Base-by-base conservation (phyloP, 805 yeast genomes). In the Tetrapisispora nanseiensis region DNA sequence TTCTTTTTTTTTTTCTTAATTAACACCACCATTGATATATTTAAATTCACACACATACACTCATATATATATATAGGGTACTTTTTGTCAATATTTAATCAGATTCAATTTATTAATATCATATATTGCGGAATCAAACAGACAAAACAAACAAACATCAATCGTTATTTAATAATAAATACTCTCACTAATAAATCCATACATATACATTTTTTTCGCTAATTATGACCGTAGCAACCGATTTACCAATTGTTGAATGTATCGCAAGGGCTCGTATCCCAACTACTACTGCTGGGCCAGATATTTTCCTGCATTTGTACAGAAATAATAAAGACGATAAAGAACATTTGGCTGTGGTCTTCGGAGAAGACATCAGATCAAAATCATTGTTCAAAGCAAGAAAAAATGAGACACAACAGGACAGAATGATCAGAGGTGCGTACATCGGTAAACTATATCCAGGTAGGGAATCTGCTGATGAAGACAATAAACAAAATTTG, bases 371-470 rank as follows among this genome's bases (percentile, higher is more conserved):
- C 51, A 81, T 92, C 41, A 72, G 95, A 50, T 86, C 95, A 2
- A 71, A 74, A 55, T 69, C 86, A 3, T 67, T 92, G 39, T 92
- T 77, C 65, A 72, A 66, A 35, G 66, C 65, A 39, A 67, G 85
- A 41, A 19, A 33, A 7, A 66, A 66, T 0, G 76, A 76, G 35
- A 70, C 95, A 0, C 97, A 87, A 62, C 81, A 77, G 52, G 97
- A 86, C 59, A 66, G 98, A 51, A 92, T 92, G 97, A 87, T 95
- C n/a, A 74, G 98, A 51, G 99, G 99, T 22, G 98, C 98, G 0
- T 92, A 92, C 52, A 77, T 85, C 26, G 99, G 99, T 6, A 79
- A 78, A 55, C 67, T 92, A 41, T 79, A 76, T 51, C 97, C 98
- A 5, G 97, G 97, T 3, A 72, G 98, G 50, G 62, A 62, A 24